phyloP scores from a whole-genome alignment of 208 protist genomes.

The Novymonas esmeraldas region DNA sequence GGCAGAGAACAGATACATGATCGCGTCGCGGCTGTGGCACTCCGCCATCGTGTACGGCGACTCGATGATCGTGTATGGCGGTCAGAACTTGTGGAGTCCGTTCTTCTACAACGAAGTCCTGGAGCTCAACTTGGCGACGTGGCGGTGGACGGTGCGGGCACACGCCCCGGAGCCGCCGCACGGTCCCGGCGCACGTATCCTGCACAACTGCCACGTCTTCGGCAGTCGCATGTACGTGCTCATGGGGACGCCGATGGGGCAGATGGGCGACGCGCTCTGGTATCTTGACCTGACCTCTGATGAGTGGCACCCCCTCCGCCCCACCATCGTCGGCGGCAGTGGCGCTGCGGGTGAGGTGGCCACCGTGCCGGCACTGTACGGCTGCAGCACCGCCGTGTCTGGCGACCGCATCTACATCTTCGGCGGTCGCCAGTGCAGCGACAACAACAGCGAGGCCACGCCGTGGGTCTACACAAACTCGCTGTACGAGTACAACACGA shows the following conservation, averaged over 20 bases:
- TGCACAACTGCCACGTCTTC: conserved; percentile 76
- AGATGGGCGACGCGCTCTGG: conserved; percentile 41
- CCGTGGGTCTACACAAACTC: conserved; percentile 43
- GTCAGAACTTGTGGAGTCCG: conserved; percentile 51
- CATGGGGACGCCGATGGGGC: conserved; percentile 50
- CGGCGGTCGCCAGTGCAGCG: conserved; percentile 52
- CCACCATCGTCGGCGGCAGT: conserved; percentile 2
- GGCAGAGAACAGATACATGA: conserved; percentile 56
- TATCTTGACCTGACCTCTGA: conserved; percentile 61
- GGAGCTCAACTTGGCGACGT: conserved; percentile 68
- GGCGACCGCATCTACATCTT: conserved; percentile 68
- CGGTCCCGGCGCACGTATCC: conserved; percentile 65
- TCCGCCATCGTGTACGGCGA: conserved; percentile 71
- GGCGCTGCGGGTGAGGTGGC: neutral
- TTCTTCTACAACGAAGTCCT: conserved; percentile 65
- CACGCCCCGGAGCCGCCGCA: conserved; percentile 51
- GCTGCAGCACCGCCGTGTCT: conserved; percentile 61
- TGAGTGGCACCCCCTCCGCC: conserved; percentile 55
- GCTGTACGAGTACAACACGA: conserved; percentile 59
- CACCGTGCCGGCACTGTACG: conserved; percentile 39
- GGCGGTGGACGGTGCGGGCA: conserved; percentile 67
- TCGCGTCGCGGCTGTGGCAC: conserved; percentile 57
- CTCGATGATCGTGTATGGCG: conserved; percentile 89
- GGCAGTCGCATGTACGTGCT: conserved; percentile 80
- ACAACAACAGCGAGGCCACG: neutral